Conservation (phyloP, 2,329 filamentous ascomycete genomes). For the Chalaropsis ovoidea region DNA sequence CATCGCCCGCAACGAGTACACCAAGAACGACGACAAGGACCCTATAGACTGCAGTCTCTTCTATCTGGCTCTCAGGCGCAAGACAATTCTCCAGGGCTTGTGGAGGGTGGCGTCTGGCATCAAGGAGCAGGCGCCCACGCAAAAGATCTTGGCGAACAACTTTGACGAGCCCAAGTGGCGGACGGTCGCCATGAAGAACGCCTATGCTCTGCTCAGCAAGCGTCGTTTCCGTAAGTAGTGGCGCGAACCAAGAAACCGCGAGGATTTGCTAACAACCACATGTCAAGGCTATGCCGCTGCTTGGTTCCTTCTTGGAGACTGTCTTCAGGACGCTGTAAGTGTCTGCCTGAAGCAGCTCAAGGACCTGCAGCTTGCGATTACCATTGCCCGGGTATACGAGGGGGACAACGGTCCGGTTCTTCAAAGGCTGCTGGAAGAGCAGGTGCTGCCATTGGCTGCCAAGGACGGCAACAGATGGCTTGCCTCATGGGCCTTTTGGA, state of each 20-base stretch:
- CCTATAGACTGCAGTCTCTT: constrained; percentile 84
- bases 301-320: constrained; percentile 86
- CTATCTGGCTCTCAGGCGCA: constrained; percentile 85
- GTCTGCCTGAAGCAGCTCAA: constrained; percentile 79
- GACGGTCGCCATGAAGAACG: constrained; percentile 86
- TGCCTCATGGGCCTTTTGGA: constrained; percentile 91
- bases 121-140: constrained; percentile 71
- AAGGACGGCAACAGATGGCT: constrained; percentile 84
- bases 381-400: constrained; percentile 78
- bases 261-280: constrained; percentile 1
- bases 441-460: constrained; percentile 65
- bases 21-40: constrained; percentile 74
- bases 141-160: constrained; percentile 75
- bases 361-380: constrained; percentile 81
- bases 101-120: constrained; percentile 94
- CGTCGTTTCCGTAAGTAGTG: constrained; percentile 60
- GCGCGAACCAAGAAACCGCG: neutral
- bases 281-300: constrained; percentile 75
- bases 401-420: constrained; percentile 71
- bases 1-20: constrained; percentile 90
- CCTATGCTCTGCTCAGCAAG: constrained; percentile 86
- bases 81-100: constrained; percentile 75
- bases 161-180: constrained; percentile 81
- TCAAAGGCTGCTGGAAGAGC: constrained; percentile 63
- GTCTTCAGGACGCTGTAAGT: constrained; percentile 72